Percentiles rank a stretch among this genome's conserved stretches.
Evolutionary conservation across 2,329 filamentous ascomycete genomes (phyloP).

Genomic region (Aspergillus novofumigatus): DNA sequence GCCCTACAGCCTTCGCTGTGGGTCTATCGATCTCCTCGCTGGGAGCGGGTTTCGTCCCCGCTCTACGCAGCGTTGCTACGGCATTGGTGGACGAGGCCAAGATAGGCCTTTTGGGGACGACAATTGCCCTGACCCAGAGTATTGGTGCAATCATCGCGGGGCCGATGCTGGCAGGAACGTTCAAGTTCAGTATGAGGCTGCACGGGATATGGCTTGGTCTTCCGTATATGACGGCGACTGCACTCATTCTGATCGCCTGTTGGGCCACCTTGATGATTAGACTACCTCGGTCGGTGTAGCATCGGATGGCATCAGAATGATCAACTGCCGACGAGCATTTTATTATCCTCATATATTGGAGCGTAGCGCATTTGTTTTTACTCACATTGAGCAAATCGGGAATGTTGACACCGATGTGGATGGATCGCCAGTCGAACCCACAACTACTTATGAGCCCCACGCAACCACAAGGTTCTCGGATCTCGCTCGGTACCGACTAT

Average conservation of each 20-base stretch:
- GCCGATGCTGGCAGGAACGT: conserved; percentile 5
- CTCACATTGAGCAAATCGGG: neutral
- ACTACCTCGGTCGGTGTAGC: neutral
- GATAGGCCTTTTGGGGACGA: conserved; percentile 9
- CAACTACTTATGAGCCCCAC: no score
- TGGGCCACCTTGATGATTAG: neutral
- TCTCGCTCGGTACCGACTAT: neutral
- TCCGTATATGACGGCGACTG: conserved; percentile 8
- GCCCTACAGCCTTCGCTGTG: conserved; percentile 4
- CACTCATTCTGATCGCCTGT: neutral
- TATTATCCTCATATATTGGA: neutral
- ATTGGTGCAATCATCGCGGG: conserved; percentile 6
- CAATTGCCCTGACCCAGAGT: conserved; percentile 9
- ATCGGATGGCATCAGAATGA: neutral
- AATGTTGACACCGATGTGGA: neutral
- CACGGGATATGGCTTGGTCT: conserved; percentile 8
- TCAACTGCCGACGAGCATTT: neutral
- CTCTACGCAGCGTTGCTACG: conserved; percentile 13
- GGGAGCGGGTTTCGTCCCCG: conserved; percentile 9
- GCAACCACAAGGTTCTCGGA: neutral
- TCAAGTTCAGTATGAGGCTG: conserved; percentile 4
- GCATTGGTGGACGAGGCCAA: conserved; percentile 7
- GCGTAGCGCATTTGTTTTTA: neutral
- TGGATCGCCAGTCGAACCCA: neutral
- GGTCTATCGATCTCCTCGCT: conserved; percentile 6